These are phyloP conservation scores for Citrus australasica DNA, from an alignment of 345 rosid genomes.

Conservation along the genomic window DNA sequence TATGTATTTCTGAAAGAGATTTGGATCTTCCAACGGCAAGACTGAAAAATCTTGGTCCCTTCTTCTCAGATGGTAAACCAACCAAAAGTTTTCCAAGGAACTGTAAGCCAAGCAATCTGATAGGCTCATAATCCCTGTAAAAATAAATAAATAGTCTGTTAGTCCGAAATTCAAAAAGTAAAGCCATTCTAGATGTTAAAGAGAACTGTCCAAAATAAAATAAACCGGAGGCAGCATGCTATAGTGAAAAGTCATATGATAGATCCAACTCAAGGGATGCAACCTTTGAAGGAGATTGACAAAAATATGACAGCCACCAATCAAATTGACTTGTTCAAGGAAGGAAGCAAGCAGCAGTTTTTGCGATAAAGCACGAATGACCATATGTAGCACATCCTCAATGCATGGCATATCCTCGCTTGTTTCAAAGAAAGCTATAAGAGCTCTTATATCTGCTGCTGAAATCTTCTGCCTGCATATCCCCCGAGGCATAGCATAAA, in stretches of 20 bases:
- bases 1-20: constrained; percentile 56
- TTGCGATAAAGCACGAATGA: constrained; percentile 83
- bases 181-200: not conserved
- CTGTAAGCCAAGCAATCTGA: constrained; percentile 92
- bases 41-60: constrained; percentile 73
- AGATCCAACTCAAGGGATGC: constrained; percentile 7
- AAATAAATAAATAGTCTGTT: not conserved
- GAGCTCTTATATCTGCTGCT: constrained; percentile 66
- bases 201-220: not conserved
- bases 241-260: not conserved
- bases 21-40: constrained; percentile 74
- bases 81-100: constrained; percentile 87
- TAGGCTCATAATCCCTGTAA: constrained; percentile 80
- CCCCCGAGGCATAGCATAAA: constrained; percentile 9
- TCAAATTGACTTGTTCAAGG: constrained; percentile 78
- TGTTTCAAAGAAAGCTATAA: constrained; percentile 76
- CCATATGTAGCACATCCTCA: constrained; percentile 92
- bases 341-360: constrained; percentile 66
- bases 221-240: not conserved
- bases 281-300: constrained; percentile 89
- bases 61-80: constrained; percentile 86
- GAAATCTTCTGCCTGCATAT: constrained; percentile 71
- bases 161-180: not conserved
- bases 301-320: constrained; percentile 87
- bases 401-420: constrained; percentile 89